These are phyloP conservation scores for Anaeramoeba flamelloides DNA, from an alignment of 78 protist species.

Conservation along the genomic window DNA sequence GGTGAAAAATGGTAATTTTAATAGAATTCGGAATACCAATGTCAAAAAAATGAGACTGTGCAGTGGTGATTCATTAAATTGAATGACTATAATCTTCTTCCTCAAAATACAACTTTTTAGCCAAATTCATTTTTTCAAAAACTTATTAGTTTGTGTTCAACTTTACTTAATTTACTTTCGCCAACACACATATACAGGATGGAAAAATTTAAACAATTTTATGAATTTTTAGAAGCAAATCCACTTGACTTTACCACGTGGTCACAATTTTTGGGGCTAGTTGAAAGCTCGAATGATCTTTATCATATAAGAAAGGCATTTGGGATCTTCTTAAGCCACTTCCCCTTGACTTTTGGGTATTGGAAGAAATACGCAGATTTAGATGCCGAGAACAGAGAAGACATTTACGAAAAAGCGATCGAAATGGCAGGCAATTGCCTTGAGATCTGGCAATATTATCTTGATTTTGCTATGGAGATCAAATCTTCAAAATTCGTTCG, in stretches of 20 bases:
- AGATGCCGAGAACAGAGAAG: background rate
- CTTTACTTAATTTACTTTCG: too few species aligned
- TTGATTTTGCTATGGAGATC: background rate
- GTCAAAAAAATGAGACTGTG: too few species aligned
- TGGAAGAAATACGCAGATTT: background rate
- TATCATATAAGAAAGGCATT: background rate
- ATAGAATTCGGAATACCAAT: too few species aligned
- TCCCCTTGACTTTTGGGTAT: background rate
- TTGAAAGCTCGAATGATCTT: background rate
- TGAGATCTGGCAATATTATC: background rate
- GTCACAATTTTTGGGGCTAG: background rate
- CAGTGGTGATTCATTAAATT: too few species aligned
- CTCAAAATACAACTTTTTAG: too few species aligned
- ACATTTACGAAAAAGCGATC: background rate
- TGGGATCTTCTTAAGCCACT: background rate
- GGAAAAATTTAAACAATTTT: background rate
- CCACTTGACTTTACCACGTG: background rate
- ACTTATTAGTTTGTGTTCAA: too few species aligned
- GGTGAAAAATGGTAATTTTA: too few species aligned
- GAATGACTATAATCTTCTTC: too few species aligned
- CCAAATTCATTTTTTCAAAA: too few species aligned
- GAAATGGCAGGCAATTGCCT: background rate
- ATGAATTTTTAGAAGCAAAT: background rate
- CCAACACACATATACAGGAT: too few species aligned
- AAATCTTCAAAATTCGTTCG: background rate